Percentiles rank a stretch among this genome's conserved stretches.
phyloP scores from a whole-genome alignment of 108 stramenopile species.

The Nitzschia sp. region DNA sequence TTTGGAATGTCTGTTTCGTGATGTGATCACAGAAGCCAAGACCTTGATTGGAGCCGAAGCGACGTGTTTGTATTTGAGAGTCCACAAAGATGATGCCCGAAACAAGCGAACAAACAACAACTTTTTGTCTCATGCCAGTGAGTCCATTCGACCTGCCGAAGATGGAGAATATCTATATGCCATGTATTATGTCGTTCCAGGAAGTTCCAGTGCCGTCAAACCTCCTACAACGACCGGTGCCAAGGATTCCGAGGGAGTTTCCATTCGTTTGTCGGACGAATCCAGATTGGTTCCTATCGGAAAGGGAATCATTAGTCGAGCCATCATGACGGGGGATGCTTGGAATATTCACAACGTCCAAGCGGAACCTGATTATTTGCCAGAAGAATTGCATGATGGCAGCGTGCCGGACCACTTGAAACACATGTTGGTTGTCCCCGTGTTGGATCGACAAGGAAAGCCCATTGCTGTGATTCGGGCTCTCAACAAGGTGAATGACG shows the following conservation, averaged over 20 bases:
- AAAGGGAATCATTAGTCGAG: conserved; percentile 49
- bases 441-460: conserved; percentile 48
- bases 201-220: background rate
- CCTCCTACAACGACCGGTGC: conserved; percentile 7
- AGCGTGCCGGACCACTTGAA: background rate
- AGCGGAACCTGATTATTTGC: conserved; percentile 39
- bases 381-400: conserved; percentile 10
- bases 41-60: conserved; percentile 58
- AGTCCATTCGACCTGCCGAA: conserved; percentile 13
- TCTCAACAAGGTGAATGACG: conserved; percentile 46
- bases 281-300: conserved; percentile 44
- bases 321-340: conserved; percentile 51
- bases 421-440: conserved; percentile 54
- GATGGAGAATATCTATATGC: conserved; percentile 55
- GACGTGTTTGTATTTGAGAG: conserved; percentile 52
- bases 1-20: conserved; percentile 47
- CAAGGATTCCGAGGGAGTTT: background rate
- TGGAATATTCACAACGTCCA: conserved; percentile 49
- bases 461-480: conserved; percentile 69
- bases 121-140: conserved; percentile 1
- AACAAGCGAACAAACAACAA: background rate
- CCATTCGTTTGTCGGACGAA: background rate
- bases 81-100: conserved; percentile 26
- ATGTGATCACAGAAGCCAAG: conserved; percentile 64
- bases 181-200: conserved; percentile 41